Conservation (phyloP, 1,284 basidiomycete species). For the Abortiporus biennis region DNA sequence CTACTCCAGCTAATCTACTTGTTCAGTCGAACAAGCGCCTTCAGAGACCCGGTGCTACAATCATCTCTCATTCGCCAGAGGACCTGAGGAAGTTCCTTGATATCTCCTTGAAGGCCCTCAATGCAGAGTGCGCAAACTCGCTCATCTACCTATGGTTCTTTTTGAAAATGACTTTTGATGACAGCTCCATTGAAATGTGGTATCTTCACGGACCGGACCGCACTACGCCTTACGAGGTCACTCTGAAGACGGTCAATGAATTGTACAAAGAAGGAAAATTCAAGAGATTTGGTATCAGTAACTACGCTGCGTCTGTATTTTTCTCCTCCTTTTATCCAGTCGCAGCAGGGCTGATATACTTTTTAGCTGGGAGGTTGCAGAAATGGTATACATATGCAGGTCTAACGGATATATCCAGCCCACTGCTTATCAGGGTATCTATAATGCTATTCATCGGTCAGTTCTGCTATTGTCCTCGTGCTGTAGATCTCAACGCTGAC, state of each 20-base stretch:
- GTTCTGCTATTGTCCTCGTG: not conserved
- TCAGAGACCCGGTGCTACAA: not conserved
- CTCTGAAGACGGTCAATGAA: constrained; percentile 41
- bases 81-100: constrained; percentile 39
- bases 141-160: not conserved
- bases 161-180: not conserved
- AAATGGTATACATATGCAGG: constrained; percentile 53
- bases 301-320: constrained; percentile 34
- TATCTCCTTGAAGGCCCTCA: constrained; percentile 37
- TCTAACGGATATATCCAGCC: constrained; percentile 55
- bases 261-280: constrained; percentile 42
- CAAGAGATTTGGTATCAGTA: constrained; percentile 44
- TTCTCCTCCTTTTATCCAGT: not conserved
- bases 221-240: constrained; percentile 38
- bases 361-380: constrained; percentile 51
- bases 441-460: constrained; percentile 46
- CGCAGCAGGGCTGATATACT: not conserved
- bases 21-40: not conserved
- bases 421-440: constrained; percentile 63
- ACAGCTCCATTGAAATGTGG: constrained; percentile 36
- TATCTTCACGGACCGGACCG: constrained; percentile 55
- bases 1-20: not conserved
- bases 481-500: not conserved
- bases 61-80: constrained; percentile 12
- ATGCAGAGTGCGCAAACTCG: constrained; percentile 33